Base-by-base conservation (phyloP, 1,139 yeast species). In the Debaryomyces nepalensis region DNA sequence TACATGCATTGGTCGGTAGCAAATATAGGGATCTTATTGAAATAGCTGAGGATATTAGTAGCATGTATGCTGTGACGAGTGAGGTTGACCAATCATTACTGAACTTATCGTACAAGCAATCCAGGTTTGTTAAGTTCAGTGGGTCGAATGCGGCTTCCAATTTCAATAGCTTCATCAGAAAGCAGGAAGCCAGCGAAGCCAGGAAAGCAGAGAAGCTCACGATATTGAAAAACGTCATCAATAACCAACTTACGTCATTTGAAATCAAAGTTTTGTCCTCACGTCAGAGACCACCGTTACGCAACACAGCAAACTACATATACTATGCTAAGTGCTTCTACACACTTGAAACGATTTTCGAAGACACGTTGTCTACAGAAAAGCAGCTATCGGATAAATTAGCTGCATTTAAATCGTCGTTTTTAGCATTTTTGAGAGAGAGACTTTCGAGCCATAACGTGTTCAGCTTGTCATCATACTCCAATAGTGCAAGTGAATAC, bases 1-100 rank as follows among this genome's bases (percentile, higher is more conserved):
- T 85, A 21, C 79, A 85, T 44, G 53, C 64, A 2, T 65, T 84
- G 34, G 89, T 86, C 8, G 88, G 90, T 3, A 65, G 65, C 30
- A 81, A 83, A 56, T 85, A 84, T 58, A 68, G 87, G 41, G 90
- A 85, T 51, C 66, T 86, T 52, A 70, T 86, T 26, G 68, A 76
- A 29, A 84, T 86, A 5, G 87, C 91, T 0, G 90, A 85, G 53
- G 79, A 81, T 46, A 82, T 86, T 27, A 77, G 76, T 31, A 64
- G 63, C 5, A 81, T 84, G 82, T 70, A 78, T 48, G 54, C 56
- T 2, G 52, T 70, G 8, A 70, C 80, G 1, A 50, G 52, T 8
- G 45, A 42, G 1, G 55, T 67, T 2, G 69, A 72, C 37, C 51
- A 54, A 6, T 50, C 54, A 7, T 49, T 73, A 12, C 53, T 73